Evolutionary conservation across 106 monocot species (phyloP).

Genomic region (Acorus calamus): DNA sequence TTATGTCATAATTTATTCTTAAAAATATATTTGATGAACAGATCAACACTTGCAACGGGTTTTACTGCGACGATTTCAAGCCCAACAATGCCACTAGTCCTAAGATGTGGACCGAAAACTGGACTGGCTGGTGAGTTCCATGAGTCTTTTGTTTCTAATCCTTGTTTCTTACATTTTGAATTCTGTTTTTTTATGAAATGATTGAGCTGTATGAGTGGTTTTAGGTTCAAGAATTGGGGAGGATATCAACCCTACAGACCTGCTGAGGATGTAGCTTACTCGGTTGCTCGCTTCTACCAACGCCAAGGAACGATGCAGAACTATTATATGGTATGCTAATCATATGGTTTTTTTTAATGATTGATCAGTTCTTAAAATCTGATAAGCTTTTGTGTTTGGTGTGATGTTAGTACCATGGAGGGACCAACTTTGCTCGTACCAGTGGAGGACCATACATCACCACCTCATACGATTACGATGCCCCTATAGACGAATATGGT

Average conservation of each 20-base stretch:
- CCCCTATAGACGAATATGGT: slow-evolving; percentile 78
- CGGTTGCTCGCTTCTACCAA: slow-evolving; percentile 55
- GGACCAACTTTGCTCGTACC: slow-evolving; percentile 62
- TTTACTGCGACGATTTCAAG: slow-evolving; percentile 34
- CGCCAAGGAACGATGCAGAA: slow-evolving; percentile 43
- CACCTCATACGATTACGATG: slow-evolving; percentile 67
- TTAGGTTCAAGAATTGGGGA: slow-evolving; percentile 58
- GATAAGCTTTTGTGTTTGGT: neutral
- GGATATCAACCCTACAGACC: slow-evolving; percentile 43
- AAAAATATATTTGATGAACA: slow-evolving; percentile 5
- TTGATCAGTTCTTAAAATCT: neutral
- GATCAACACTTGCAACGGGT: slow-evolving; percentile 68
- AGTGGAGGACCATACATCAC: slow-evolving; percentile 67
- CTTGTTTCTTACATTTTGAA: neutral
- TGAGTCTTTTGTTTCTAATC: neutral
- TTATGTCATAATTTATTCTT: neutral
- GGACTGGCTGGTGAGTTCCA: slow-evolving; percentile 56
- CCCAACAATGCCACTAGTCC: slow-evolving; percentile 44
- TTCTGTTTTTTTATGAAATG: neutral
- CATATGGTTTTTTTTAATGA: neutral
- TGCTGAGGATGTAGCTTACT: slow-evolving; percentile 48
- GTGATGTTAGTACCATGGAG: slow-evolving; percentile 51
- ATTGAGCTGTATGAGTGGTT: neutral
- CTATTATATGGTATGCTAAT: slow-evolving; percentile 52
- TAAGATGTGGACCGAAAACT: slow-evolving; percentile 77